Conservation (phyloP, 306 rosid species). For the Acacia crassicarpa region DNA sequence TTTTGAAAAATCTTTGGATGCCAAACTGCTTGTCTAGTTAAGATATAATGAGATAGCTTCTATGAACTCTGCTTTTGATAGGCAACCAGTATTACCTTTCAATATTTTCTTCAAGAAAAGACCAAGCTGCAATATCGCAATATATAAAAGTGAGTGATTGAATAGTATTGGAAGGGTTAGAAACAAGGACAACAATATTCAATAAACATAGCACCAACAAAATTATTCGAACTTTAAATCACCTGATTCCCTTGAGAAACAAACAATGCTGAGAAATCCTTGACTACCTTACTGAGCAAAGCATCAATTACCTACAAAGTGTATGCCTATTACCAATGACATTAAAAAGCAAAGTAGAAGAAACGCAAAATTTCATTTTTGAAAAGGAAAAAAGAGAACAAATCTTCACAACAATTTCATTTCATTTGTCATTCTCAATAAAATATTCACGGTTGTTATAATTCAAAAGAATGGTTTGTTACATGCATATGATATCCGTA, state of each 20-base stretch:
- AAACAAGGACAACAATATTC: not conserved
- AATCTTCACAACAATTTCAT: not conserved
- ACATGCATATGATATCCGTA: not conserved
- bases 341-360: slow-evolving; percentile 12
- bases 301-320: slow-evolving; percentile 72
- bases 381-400: not conserved
- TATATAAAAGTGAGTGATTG: not conserved
- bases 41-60: slow-evolving; percentile 68
- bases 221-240: slow-evolving; percentile 20
- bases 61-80: slow-evolving; percentile 65
- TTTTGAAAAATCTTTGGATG: slow-evolving; percentile 64
- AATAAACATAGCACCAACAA: slow-evolving; percentile 8
- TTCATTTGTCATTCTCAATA: not conserved
- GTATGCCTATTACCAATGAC: slow-evolving; percentile 31
- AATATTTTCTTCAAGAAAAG: slow-evolving; percentile 75
- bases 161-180: not conserved
- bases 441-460: slow-evolving; percentile 11
- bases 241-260: slow-evolving; percentile 97
- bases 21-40: slow-evolving; percentile 60
- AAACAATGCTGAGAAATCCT: slow-evolving; percentile 83
- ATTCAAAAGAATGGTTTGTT: not conserved
- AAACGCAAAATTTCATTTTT: not conserved
- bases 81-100: slow-evolving; percentile 50
- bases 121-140: slow-evolving; percentile 60
- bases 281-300: slow-evolving; percentile 70